These are phyloP conservation scores for Penicillium simplicissimum DNA, from an alignment of 495 filamentous ascomycete species.

Conservation along the genomic window DNA sequence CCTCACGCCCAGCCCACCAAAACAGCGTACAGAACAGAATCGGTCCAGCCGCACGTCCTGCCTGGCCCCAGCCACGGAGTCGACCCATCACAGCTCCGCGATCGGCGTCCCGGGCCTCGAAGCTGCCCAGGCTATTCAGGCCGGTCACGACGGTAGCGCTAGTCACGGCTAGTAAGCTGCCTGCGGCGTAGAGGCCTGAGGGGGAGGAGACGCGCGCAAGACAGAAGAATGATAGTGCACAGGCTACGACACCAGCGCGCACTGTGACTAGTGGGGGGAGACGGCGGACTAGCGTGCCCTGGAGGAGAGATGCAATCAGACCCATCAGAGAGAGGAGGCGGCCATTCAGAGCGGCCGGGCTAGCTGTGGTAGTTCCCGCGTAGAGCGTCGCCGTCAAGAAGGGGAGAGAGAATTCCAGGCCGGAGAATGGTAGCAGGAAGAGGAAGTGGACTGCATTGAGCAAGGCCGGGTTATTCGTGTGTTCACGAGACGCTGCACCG, in stretches of 20 bases:
- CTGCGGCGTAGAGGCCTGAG: slow-evolving; percentile 72
- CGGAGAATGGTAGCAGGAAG: slow-evolving; percentile 95
- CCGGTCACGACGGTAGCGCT: slow-evolving; percentile 93
- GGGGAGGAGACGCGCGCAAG: slow-evolving; percentile 69
- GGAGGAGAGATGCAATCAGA: slow-evolving; percentile 84
- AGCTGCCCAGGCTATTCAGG: slow-evolving; percentile 85
- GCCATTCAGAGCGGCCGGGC: slow-evolving; percentile 72
- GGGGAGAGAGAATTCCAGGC: slow-evolving; percentile 90
- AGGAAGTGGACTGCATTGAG: slow-evolving; percentile 84
- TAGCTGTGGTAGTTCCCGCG: slow-evolving; percentile 47
- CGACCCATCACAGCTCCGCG: slow-evolving; percentile 83
- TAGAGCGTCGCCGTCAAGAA: slow-evolving; percentile 98
- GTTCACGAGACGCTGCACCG: slow-evolving; percentile 15
- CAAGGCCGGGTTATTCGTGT: slow-evolving; percentile 80
- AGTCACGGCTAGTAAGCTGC: slow-evolving; percentile 80
- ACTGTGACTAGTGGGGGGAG: slow-evolving; percentile 77
- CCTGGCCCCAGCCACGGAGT: slow-evolving; percentile 82
- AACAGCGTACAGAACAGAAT: slow-evolving; percentile 93
- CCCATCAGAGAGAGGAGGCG: slow-evolving; percentile 91
- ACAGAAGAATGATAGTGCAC: slow-evolving; percentile 75
- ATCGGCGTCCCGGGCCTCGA: slow-evolving; percentile 79
- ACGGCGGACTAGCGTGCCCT: slow-evolving; percentile 80
- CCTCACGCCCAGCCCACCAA: slow-evolving; percentile 94
- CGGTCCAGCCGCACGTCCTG: slow-evolving; percentile 83
- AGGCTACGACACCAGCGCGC: slow-evolving; percentile 74